phyloP scores from a whole-genome alignment of 257 asterid genomes.

The Solanum bulbocastanum region DNA sequence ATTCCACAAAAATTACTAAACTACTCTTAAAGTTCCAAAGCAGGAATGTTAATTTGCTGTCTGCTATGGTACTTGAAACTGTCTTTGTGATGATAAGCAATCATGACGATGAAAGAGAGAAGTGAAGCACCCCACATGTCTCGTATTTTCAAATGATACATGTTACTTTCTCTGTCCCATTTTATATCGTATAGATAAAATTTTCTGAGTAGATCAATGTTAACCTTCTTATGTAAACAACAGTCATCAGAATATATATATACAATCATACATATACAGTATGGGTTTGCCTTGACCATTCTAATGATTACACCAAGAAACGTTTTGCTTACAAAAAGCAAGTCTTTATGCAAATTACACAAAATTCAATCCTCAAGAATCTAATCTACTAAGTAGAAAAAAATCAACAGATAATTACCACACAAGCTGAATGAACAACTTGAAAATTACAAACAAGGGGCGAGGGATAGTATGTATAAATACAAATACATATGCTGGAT shows the following conservation, averaged over 20 bases:
- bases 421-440: conserved; percentile 12
- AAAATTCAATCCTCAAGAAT: conserved; percentile 19
- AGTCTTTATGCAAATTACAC: background rate
- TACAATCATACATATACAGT: background rate
- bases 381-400: conserved; percentile 34
- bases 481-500: background rate
- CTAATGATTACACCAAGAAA: background rate
- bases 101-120: background rate
- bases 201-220: background rate
- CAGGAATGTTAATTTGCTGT: background rate
- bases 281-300: background rate
- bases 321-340: background rate
- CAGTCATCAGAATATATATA: background rate
- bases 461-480: background rate
- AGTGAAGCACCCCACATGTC: background rate
- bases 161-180: background rate
- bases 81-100: background rate
- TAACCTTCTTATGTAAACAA: background rate
- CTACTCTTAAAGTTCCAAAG: background rate
- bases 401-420: conserved; percentile 27
- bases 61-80: background rate
- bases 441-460: conserved; percentile 10
- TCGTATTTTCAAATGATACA: background rate
- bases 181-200: too few species aligned
- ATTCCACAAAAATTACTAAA: background rate